Base-by-base conservation (phyloP, 1,139 yeast species). In the Zygosaccharomyces pseudobailii region DNA sequence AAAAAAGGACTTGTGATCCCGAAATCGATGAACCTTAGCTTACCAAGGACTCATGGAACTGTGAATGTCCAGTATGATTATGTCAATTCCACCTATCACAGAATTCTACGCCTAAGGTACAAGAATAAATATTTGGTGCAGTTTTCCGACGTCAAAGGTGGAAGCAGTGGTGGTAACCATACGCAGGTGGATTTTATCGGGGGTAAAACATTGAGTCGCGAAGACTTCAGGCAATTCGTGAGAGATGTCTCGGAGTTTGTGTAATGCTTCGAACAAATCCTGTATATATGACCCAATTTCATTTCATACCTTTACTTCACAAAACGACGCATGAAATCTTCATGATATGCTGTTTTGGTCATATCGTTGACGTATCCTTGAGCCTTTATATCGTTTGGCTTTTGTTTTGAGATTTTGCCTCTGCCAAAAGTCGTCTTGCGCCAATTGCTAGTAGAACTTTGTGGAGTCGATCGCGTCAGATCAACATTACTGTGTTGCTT, bases 261-360 rank as follows among this genome's bases (percentile, higher is more conserved):
- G 24, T 46, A 40, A 28, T 21, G 20, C 8, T 19, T 22, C 28
- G 10, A 23, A 21, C 32, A 38, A 9, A 35, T 32, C 27, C 42
- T 19, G 13, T n/a, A 25, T 7, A 36, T 30, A 10, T 13, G 22
- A 40, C 22, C 17, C 27, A 38, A 20, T 23, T 24, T 38, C 10
- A 10, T 38, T 24, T 38, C 10, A 10, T 38, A 62, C 61, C 83
- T 53, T 73, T 72, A 30, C 19, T 30, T 30, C 13, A 87, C 71
- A 58, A 79, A 85, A 58, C 80, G 82, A 48, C 81, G 74, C 68
- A 89, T 68, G 60, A 89, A 88, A 51, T 79, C 75, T 53, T 79
- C 74, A 62, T 89, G 96, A 55, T 78, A 79, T 21, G 83, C 84
- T 4, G 92, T 84, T 45, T 80, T 71, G 21, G 84, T 64, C 50